Base-by-base conservation (phyloP, 257 asterid genomes). In the Ilex aquifolium region DNA sequence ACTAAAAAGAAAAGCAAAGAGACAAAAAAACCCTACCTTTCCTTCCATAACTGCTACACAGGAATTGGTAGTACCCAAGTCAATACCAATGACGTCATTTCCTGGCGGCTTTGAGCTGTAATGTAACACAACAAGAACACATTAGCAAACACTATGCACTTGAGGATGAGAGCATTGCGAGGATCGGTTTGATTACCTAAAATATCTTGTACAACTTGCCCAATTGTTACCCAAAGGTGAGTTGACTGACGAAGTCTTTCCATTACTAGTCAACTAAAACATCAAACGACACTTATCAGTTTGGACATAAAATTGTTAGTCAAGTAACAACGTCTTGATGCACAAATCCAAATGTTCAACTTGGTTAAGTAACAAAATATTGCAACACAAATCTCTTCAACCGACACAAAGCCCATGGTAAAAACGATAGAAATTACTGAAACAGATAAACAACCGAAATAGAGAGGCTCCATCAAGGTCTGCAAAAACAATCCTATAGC, bases 41-140 rank as follows among this genome's bases (percentile, higher is more conserved):
- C 74, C 74, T 16, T 69, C 74, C 74, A 69, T 69, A 42, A 69
- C 56, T 15, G 69, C 64, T 6, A 69, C 69, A 57, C 69, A 69
- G 2, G 69, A 69, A 31, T 69, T 69, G 49, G 69, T 63, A 2
- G 74, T 69, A 13, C 74, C 74, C 61, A 69, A 57, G 46, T 69
- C 74, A 50, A 63, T 64, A 13, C 74, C 69, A 17, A 69, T 69
- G 39, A 69, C 65, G 32, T 69, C 74, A 16, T 63, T 59, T 2
- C 61, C 69, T 4, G 40, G 10, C 14, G 69, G 66, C 44, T 53
- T 61, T 10, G 63, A 62, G 30, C 68, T 56, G 55, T 36, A 5
- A 48, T 21, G 44, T 21, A 21, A 21, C 27, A 66, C 40, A 40
- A 21, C 16, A 44, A 27, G 10, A 29, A 54, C 27, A 36, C 3